Base-by-base conservation (phyloP, 2,329 filamentous ascomycete genomes). In the Emergomyces africanus region DNA sequence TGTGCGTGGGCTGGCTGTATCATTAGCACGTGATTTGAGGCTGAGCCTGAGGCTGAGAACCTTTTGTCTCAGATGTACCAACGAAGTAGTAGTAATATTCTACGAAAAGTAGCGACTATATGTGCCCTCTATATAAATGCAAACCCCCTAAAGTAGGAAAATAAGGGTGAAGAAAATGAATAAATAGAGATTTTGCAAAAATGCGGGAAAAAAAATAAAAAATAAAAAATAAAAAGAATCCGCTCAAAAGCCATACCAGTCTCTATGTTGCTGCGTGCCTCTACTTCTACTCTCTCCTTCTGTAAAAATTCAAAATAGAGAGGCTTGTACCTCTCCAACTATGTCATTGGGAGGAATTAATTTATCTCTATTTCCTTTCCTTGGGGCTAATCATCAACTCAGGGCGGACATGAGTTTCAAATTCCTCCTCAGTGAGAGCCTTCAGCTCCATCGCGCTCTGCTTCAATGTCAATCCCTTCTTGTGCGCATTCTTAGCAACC, bases 401-500 rank as follows among this genome's bases (percentile, higher is more conserved):
- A 28, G 94, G 94, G 69, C 85, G 85, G 65, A 99, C 94, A 64
- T 95, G 81, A 66, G 83, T 81, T 75, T 96, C 90, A 71, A 97
- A 97, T 71, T 96, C 91, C 70, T 88, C 89, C 71, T 86, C 85
- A 64, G 85, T 92, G 66, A 97, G 79, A 51, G 90, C 92, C 66
- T 96, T 83, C 65, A 99, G 83, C 80, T 97, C 89, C 81, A 97
- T 85, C 23, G 94, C 92, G 69, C 88, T 92, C 78, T 95, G 79
- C 81, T 96, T 96, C 61, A 99, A 83, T 28, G 90, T 96, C 57
- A 92, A 77, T 39, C 90, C 90, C 84, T 97, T 97, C 84, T 96
- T 96, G 80, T 99, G 94, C 18, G 94, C 94, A 71, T 99, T 95
- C 86, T 96, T 96, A 70, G 91, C 91, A 28, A 96, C 91, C 81